Conservation (phyloP, 345 rosid species). For the Sisymbrium irio region DNA sequence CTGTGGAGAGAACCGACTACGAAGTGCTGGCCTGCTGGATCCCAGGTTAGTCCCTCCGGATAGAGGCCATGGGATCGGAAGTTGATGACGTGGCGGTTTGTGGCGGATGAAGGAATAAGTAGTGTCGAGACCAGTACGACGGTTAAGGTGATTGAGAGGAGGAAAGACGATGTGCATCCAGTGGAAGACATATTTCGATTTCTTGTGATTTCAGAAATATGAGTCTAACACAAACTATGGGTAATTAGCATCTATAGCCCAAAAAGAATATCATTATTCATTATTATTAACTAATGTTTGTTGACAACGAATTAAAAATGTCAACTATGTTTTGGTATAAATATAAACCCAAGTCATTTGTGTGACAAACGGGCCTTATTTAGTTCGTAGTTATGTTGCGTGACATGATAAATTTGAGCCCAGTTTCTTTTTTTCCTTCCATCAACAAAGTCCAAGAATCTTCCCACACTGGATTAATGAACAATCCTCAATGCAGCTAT, state of each 20-base stretch:
- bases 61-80: conserved; percentile 70
- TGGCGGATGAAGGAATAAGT: conserved; percentile 30
- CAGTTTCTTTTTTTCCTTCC: neutral
- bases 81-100: conserved; percentile 49
- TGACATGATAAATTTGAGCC: no score
- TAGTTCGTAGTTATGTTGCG: no score
- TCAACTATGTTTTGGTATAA: no score
- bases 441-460: neutral
- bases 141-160: conserved; percentile 13
- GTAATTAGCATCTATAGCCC: no score
- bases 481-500: no score
- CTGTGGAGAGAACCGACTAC: conserved; percentile 66
- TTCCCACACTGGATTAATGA: no score
- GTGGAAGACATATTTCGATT: conserved; percentile 27
- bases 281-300: no score
- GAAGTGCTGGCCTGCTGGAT: conserved; percentile 71
- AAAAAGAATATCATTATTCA: no score
- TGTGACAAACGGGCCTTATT: no score
- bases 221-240: no score
- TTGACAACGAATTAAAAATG: no score
- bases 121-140: neutral
- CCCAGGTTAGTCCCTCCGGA: conserved; percentile 76
- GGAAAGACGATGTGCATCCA: neutral
- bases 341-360: no score
- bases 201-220: neutral